Evolutionary conservation across 2,329 filamentous ascomycete species (phyloP).

Genomic region (Macroventuria anomochaeta): DNA sequence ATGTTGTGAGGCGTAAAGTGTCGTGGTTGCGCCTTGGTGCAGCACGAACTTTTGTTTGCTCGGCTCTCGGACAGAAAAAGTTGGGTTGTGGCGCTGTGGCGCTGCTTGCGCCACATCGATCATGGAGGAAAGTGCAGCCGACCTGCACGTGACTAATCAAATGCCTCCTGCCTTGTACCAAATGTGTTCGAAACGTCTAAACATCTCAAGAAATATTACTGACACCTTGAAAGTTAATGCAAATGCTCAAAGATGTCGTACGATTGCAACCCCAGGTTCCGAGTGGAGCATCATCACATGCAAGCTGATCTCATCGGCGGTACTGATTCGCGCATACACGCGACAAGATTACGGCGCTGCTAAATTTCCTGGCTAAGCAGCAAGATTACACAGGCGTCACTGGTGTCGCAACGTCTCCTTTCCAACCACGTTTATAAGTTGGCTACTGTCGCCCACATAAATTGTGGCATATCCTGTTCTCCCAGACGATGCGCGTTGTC

Average conservation of each 20-base stretch:
- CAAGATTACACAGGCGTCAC: slow-evolving; percentile 24
- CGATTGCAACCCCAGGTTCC: neutral
- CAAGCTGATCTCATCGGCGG: slow-evolving; percentile 30
- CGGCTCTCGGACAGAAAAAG: slow-evolving; percentile 24
- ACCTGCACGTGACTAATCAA: neutral
- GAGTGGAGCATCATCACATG: slow-evolving; percentile 23
- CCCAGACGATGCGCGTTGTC: slow-evolving; percentile 42
- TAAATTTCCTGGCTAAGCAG: slow-evolving; percentile 30
- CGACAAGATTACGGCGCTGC: slow-evolving; percentile 24
- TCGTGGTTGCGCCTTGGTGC: slow-evolving; percentile 13
- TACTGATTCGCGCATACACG: slow-evolving; percentile 27
- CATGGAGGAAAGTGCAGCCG: neutral
- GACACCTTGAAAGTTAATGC: neutral
- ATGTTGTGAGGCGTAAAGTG: neutral
- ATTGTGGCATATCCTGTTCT: slow-evolving; percentile 44
- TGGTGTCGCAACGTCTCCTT: slow-evolving; percentile 17
- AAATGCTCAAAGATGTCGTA: neutral
- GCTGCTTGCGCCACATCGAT: slow-evolving; percentile 11
- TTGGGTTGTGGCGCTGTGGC: slow-evolving; percentile 15
- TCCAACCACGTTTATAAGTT: slow-evolving; percentile 22
- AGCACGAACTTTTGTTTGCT: slow-evolving; percentile 10
- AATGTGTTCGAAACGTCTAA: neutral
- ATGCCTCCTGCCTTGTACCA: neutral
- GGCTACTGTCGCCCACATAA: slow-evolving; percentile 34
- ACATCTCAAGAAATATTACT: neutral